Conservation (phyloP, 179 eudicot genomes). For the Silene coronaria region DNA sequence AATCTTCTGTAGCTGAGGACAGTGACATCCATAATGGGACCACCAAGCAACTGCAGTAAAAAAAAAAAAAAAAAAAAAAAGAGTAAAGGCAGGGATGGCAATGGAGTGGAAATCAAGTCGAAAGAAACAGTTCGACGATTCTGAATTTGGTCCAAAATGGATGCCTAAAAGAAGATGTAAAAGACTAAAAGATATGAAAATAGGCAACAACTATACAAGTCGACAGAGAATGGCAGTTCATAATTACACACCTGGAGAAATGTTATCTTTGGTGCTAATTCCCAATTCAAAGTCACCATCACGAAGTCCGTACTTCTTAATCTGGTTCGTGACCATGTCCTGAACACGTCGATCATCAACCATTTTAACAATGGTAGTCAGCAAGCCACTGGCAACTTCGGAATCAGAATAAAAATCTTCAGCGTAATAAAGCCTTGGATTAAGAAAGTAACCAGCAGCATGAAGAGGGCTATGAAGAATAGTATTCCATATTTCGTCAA, state of each 20-base stretch:
- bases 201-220: neutral
- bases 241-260: constrained; percentile 44
- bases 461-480: constrained; percentile 65
- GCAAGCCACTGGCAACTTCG: constrained; percentile 38
- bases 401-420: constrained; percentile 29
- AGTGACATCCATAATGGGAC: constrained; percentile 42
- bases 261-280: constrained; percentile 12
- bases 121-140: neutral
- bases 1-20: constrained; percentile 58
- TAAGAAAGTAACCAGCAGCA: constrained; percentile 49
- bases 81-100: too few species aligned
- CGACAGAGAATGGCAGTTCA: neutral
- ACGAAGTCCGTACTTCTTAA: constrained; percentile 19
- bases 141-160: too few species aligned
- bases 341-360: constrained; percentile 22
- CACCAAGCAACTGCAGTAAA: constrained; percentile 57
- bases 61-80: neutral
- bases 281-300: constrained; percentile 27
- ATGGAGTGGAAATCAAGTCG: too few species aligned
- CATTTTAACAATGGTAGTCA: constrained; percentile 32
- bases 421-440: constrained; percentile 28
- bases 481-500: constrained; percentile 62
- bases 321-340: constrained; percentile 30
- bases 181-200: neutral
- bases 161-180: too few species aligned